Base-by-base conservation (phyloP, 116 monocot species). In the Posidonia oceanica region DNA sequence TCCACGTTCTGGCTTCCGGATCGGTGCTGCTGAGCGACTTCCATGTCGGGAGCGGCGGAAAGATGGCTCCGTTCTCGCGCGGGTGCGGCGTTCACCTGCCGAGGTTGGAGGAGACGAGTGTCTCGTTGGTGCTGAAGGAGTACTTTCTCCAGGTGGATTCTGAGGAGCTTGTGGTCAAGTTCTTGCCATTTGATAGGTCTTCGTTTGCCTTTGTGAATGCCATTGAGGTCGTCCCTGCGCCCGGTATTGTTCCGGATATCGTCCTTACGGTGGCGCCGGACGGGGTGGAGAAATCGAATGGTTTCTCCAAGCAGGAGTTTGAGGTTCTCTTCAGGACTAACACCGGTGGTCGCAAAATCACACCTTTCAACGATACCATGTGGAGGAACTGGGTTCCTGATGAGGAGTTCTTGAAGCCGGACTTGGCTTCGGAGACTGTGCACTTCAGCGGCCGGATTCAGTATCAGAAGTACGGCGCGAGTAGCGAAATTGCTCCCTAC, bases 301-400 rank as follows among this genome's bases (percentile, higher is more conserved):
- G 77, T 1, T 61, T 89, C 10, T 80, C 82, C 17, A 72, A 63
- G 14, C 82, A 84, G 64, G 74, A 75, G 6, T 52, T 90, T 51
- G 85, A 88, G 69, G 85, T 79, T 14, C 14, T 90, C 7, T 81
- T 81, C 60, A 61, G 94, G 73, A 48, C 90, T 60, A 94, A 90
- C 53, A 80, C 88, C 16, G 94, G 91, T 1, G 94, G 94, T 5
- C 74, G 70, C 12, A 87, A 82, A 61, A 80, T 94, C 62, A 90
- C 94, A 0, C 77, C 88, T 14, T 81, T 72, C 58, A 90, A 88
- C 54, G 94, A 90, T 64, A 83, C 88, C 14, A 66, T 90, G 0
- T 94, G 94, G 94, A 78, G 94, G 75, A 82, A 76, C 22, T 94
- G 94, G 94, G 17, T 81, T 63, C 80, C 94, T 36, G 94, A 94